Conservation (phyloP, 108 stramenopile species). For the Cyclotella atomus region DNA sequence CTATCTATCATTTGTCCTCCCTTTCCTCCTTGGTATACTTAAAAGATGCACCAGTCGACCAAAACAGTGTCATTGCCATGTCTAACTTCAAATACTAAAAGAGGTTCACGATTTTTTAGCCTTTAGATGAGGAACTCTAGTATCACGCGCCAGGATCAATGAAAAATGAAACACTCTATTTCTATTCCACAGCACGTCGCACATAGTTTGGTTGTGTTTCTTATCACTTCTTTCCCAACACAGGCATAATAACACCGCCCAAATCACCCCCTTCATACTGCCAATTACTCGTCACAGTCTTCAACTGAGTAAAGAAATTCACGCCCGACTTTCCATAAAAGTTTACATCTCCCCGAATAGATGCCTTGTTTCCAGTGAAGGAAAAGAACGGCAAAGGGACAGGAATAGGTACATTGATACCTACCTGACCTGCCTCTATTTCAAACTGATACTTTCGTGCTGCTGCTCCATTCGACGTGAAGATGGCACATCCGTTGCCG, state of each 20-base stretch:
- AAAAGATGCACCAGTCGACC: too few species aligned
- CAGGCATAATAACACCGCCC: constrained; percentile 85
- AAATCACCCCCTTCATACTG: constrained; percentile 54
- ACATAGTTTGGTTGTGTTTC: not conserved
- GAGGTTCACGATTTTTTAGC: too few species aligned
- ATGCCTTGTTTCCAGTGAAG: constrained; percentile 91
- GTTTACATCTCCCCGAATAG: constrained; percentile 92
- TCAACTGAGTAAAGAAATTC: constrained; percentile 93
- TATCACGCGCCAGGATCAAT: too few species aligned
- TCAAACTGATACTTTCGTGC: constrained; percentile 92
- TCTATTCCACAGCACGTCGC: too few species aligned
- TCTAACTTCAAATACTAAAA: too few species aligned
- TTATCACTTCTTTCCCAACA: constrained; percentile 60
- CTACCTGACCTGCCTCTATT: constrained; percentile 93
- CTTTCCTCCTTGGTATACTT: too few species aligned
- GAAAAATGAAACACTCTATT: not conserved
- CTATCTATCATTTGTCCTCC: too few species aligned
- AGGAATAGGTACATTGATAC: constrained; percentile 91
- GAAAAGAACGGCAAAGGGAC: constrained; percentile 96
- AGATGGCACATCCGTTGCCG: constrained; percentile 93
- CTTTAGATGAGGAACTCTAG: too few species aligned
- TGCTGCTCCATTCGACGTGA: constrained; percentile 88
- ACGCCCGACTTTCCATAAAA: constrained; percentile 93
- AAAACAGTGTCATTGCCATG: too few species aligned
- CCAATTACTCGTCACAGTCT: constrained; percentile 96